Conservation (phyloP, 371 early-diverging fungal species). For the Basidiobolus heterosporus region DNA sequence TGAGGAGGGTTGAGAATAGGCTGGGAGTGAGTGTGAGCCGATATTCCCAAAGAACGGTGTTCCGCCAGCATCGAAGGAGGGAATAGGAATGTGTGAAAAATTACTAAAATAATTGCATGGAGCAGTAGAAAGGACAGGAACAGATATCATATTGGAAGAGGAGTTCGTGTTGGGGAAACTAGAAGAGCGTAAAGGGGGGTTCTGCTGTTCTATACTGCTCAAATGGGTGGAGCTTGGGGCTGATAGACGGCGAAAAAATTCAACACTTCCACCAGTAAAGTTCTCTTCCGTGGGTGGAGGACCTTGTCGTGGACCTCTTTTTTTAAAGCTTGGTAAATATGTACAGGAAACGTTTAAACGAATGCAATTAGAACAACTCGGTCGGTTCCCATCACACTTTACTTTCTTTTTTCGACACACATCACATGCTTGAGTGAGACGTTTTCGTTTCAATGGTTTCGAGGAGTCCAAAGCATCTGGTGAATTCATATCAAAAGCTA, state of each 20-base stretch:
- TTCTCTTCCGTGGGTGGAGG: not conserved
- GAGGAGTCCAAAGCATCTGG: no score
- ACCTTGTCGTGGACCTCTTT: constrained; percentile 67
- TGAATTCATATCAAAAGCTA: no score
- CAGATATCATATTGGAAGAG: no score
- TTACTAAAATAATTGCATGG: no score
- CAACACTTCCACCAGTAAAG: not conserved
- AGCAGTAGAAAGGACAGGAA: no score
- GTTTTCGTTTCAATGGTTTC: constrained; percentile 27
- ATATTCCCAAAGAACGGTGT: no score
- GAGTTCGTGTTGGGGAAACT: not conserved
- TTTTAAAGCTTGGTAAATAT: constrained; percentile 53
- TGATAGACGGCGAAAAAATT: not conserved
- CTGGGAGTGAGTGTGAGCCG: no score
- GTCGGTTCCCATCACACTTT: constrained; percentile 43
- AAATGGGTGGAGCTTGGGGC: not conserved
- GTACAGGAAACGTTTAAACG: constrained; percentile 45
- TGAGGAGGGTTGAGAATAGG: no score
- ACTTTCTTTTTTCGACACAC: constrained; percentile 65
- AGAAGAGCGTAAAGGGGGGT: not conserved
- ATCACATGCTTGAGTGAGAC: constrained; percentile 68
- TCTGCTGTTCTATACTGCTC: not conserved
- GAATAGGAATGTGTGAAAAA: no score
- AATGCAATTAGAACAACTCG: constrained; percentile 60
- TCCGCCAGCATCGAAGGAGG: no score